These are phyloP conservation scores for Sugiyamaella mastotermitis DNA, from an alignment of 805 yeast species.

Conservation along the genomic window DNA sequence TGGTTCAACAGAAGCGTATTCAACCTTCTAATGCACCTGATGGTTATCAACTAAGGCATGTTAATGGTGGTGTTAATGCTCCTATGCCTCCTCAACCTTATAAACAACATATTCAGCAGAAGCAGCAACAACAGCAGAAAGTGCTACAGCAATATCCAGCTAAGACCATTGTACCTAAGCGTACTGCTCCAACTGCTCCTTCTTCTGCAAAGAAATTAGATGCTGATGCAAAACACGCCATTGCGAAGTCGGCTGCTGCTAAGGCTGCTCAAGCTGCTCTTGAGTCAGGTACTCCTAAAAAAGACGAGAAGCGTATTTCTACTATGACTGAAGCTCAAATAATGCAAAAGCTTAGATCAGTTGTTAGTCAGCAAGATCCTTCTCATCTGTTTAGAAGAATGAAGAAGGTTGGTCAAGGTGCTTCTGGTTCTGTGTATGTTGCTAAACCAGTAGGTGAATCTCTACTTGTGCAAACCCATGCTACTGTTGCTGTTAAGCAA, in stretches of 20 bases:
- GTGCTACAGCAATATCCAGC: conserved; percentile 2
- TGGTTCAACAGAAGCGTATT: neutral
- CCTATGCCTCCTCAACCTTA: neutral
- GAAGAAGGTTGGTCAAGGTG: conserved; percentile 94
- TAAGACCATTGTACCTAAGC: neutral
- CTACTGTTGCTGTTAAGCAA: conserved; percentile 85
- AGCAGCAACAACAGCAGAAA: neutral
- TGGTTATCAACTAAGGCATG: neutral
- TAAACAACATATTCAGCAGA: neutral
- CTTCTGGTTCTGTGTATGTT: conserved; percentile 93
- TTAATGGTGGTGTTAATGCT: neutral
- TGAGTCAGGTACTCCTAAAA: conserved; percentile 13
- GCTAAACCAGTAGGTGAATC: conserved; percentile 51
- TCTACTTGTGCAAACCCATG: conserved; percentile 25
- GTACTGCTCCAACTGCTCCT: conserved; percentile 1
- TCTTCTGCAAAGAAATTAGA: neutral
- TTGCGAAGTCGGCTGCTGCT: conserved; percentile 40
- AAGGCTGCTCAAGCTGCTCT: conserved; percentile 26
- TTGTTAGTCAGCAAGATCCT: conserved; percentile 84
- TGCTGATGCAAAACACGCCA: conserved; percentile 6
- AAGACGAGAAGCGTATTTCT: conserved; percentile 50
- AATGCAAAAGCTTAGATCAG: conserved; percentile 71
- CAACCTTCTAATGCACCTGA: too few species aligned
- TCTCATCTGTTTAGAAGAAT: conserved; percentile 49
- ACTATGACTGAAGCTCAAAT: conserved; percentile 83